A percentile compares a stretch with the other conserved stretches of the same genome.
These are phyloP conservation scores for Athelia sp. DNA, from an alignment of 1,284 basidiomycete species.

Conservation along the genomic window DNA sequence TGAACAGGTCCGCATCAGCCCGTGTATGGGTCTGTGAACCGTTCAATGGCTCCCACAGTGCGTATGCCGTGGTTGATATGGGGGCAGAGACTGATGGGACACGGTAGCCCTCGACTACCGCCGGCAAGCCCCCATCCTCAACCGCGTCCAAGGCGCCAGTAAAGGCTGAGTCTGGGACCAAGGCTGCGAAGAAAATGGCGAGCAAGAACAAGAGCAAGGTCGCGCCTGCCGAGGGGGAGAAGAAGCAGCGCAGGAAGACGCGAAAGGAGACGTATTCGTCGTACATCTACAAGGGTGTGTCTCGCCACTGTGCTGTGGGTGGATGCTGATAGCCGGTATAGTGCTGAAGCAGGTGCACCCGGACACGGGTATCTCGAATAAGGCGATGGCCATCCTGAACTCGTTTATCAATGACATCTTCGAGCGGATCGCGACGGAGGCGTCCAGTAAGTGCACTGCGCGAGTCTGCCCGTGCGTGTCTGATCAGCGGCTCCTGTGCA, in stretches of 20 bases:
- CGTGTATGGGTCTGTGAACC: too few relatives aligned
- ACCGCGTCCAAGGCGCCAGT: constrained; percentile 51
- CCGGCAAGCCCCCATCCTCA: constrained; percentile 49
- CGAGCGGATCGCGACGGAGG: constrained; percentile 68
- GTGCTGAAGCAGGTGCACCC: constrained; percentile 72
- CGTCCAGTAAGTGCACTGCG: constrained; percentile 44
- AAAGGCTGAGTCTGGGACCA: constrained; percentile 29
- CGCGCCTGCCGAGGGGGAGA: constrained; percentile 39
- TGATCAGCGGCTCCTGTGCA: constrained; percentile 15
- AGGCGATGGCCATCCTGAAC: constrained; percentile 74
- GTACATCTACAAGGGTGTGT: constrained; percentile 65
- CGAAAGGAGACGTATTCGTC: constrained; percentile 67
- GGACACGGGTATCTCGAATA: constrained; percentile 75
- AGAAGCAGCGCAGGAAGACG: constrained; percentile 55
- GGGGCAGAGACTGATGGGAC: background rate
- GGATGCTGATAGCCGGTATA: too few relatives aligned
- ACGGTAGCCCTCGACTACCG: constrained; percentile 43
- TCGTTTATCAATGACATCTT: constrained; percentile 72
- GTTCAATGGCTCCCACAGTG: constrained; percentile 13
- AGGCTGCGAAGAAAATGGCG: constrained; percentile 50
- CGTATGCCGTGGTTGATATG: background rate
- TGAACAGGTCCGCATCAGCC: background rate
- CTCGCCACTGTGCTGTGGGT: background rate
- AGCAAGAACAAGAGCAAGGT: constrained; percentile 35
- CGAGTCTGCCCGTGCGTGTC: constrained; percentile 1